phyloP scores from a whole-genome alignment of 176 grass and related monocot genomes.

The Luzula sylvatica region DNA sequence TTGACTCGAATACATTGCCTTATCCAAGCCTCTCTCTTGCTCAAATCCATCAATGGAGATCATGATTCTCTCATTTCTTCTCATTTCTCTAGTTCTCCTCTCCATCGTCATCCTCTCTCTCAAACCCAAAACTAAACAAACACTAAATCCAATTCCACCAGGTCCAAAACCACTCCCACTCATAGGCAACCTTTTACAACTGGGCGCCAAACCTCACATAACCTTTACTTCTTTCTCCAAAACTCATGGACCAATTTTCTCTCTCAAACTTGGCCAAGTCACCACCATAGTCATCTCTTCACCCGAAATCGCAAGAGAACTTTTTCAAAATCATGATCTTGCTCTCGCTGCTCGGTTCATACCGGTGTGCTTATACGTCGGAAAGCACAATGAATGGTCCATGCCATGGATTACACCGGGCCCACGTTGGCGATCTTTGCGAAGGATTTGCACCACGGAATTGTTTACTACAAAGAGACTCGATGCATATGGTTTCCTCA shows the following conservation, averaged over 20 bases:
- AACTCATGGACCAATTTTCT: slow-evolving; percentile 14
- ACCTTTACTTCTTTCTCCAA: slow-evolving; percentile 13
- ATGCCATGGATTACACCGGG: background rate
- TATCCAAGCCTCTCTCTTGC: too few species aligned
- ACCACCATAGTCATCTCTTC: slow-evolving; percentile 12
- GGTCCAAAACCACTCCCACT: slow-evolving; percentile 14
- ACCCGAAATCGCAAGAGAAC: background rate
- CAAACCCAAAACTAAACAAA: background rate
- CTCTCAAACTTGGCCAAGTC: slow-evolving; percentile 18
- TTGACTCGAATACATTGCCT: too few species aligned
- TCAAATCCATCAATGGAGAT: slow-evolving; percentile 16
- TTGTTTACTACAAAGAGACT: slow-evolving; percentile 12
- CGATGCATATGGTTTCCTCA: slow-evolving; percentile 5
- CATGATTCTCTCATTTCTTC: background rate
- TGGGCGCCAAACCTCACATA: slow-evolving; percentile 8
- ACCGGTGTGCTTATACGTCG: background rate
- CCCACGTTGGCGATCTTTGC: background rate
- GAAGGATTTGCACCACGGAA: slow-evolving; percentile 9
- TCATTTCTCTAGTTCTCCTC: background rate
- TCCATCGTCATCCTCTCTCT: background rate
- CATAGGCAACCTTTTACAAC: slow-evolving; percentile 19
- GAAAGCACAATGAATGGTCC: background rate
- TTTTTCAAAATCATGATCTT: slow-evolving; percentile 19
- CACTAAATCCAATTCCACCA: slow-evolving; percentile 3
- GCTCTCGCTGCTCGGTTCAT: background rate